phyloP scores from a whole-genome alignment of 495 filamentous ascomycete species.

The Durotheca rogersii region DNA sequence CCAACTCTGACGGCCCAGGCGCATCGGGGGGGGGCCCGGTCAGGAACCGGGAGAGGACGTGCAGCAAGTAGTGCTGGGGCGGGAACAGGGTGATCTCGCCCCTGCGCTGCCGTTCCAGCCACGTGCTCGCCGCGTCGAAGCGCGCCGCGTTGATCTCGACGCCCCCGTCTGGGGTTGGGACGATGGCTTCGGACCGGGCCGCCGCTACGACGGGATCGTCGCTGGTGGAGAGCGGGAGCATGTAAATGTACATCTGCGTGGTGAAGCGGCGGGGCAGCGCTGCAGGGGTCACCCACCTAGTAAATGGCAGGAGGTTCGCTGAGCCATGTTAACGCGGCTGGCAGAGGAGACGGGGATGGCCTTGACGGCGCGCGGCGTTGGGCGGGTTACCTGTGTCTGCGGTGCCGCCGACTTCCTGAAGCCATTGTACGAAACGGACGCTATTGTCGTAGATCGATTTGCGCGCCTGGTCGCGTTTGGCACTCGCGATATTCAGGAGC shows the following conservation, averaged over 20 bases:
- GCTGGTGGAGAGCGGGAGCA: constrained; percentile 66
- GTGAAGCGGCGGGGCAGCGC: constrained; percentile 73
- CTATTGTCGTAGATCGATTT: constrained; percentile 62
- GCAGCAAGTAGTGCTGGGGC: constrained; percentile 81
- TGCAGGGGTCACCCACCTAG: constrained; percentile 84
- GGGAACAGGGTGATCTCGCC: constrained; percentile 84
- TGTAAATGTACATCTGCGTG: constrained; percentile 95
- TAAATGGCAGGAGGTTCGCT: constrained; percentile 78
- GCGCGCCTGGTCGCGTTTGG: constrained; percentile 64
- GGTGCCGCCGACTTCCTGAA: constrained; percentile 59
- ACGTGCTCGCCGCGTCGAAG: constrained; percentile 69
- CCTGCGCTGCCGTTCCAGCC: constrained; percentile 61
- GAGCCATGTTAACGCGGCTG: neutral
- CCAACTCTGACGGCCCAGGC: constrained; percentile 23
- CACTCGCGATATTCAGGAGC: constrained; percentile 58
- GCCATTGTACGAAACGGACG: constrained; percentile 65
- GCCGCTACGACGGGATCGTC: constrained; percentile 40
- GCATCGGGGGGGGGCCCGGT: constrained; percentile 41
- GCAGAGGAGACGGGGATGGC: neutral
- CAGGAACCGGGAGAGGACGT: constrained; percentile 63
- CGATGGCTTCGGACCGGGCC: constrained; percentile 35
- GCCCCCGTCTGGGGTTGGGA: constrained; percentile 76
- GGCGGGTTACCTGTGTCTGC: constrained; percentile 63
- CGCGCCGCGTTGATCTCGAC: constrained; percentile 78
- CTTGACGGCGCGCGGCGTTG: neutral